phyloP scores from a whole-genome alignment of 352 stramenopile genomes.

The Pythium aphanidermatum region DNA sequence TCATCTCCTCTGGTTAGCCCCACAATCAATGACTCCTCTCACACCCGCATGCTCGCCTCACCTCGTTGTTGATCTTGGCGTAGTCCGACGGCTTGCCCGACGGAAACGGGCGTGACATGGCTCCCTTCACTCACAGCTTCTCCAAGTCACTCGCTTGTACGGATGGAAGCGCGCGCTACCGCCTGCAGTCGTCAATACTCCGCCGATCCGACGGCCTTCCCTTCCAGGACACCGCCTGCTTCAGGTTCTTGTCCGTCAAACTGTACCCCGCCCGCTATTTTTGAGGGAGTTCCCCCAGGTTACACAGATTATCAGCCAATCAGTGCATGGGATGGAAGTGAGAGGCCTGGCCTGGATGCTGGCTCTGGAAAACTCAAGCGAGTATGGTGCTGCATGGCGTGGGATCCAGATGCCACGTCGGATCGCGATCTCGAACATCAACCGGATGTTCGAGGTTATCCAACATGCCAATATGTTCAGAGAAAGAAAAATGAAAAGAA shows the following conservation, averaged over 20 bases:
- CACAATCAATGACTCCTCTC: too few relatives aligned
- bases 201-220: too few relatives aligned
- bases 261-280: constrained; percentile 1
- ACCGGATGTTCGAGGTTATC: too few relatives aligned
- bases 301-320: constrained; percentile 3
- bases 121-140: too few relatives aligned
- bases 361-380: not conserved
- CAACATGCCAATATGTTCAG: too few relatives aligned
- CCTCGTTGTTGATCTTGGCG: constrained; percentile 66
- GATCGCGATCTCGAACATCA: too few relatives aligned
- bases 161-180: not conserved
- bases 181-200: constrained; percentile 34
- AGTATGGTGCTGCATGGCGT: too few relatives aligned
- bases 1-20: too few relatives aligned
- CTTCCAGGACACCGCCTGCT: too few relatives aligned
- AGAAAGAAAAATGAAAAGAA: constrained; percentile 10
- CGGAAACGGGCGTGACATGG: constrained; percentile 62
- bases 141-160: too few relatives aligned
- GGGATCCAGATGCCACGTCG: too few relatives aligned
- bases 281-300: not conserved
- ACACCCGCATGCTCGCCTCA: constrained; percentile 15
- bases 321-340: constrained; percentile 1
- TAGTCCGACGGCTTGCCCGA: constrained; percentile 57
- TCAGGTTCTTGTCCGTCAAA: constrained; percentile 20
- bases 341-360: not conserved